Base-by-base conservation (phyloP, 176 grass and related monocot genomes). In the Canna indica region DNA sequence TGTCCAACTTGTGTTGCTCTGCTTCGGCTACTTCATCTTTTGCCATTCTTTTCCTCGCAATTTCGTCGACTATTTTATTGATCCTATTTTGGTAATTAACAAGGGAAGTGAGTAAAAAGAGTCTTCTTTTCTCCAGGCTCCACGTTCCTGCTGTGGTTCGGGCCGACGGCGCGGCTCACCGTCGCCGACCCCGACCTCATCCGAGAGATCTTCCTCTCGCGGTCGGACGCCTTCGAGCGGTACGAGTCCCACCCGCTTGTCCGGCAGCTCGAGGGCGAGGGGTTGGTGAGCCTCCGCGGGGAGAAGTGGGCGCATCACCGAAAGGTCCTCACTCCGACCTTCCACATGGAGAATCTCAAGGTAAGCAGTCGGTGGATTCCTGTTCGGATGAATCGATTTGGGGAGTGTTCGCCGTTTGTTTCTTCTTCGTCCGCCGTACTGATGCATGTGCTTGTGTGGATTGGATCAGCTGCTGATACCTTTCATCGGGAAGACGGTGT, bases 211-310 rank as follows among this genome's bases (percentile, higher is more conserved):
- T 47, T 99, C 41, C 63, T 99, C 65, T 92, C 94, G 4, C 79
- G 84, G 52, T 77, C 94, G 54, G 86, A 93, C 24, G 77, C 66
- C 71, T 99, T 99, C 78, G 94, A 99, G 79, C 94, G 94, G 28
- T 99, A 93, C 75, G 94, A 99, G 75, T 93, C 94, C 12, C 94
- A 99, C 70, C 94, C 94, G 13, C 77, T 99, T 80, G 82, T 99
- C 62, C 89, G 94, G 27, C 89, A 99, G 84, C 88, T 99, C 46
- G 94, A 99, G 85, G 94, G 94, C 38, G 87, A 93, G 58, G 94
- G 94, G 9, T 77, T 99, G 64, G 94, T 99, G 68, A 93, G 89
- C 57, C 60, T 85, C 58, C 82, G 88, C 0, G 85, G 90, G 0
- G 91, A 90, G 80, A 90, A 90, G 85, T 95, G 91, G 91, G 87